phyloP scores from a whole-genome alignment of 177 flowering plant genomes.

The Vitis hybrid region DNA sequence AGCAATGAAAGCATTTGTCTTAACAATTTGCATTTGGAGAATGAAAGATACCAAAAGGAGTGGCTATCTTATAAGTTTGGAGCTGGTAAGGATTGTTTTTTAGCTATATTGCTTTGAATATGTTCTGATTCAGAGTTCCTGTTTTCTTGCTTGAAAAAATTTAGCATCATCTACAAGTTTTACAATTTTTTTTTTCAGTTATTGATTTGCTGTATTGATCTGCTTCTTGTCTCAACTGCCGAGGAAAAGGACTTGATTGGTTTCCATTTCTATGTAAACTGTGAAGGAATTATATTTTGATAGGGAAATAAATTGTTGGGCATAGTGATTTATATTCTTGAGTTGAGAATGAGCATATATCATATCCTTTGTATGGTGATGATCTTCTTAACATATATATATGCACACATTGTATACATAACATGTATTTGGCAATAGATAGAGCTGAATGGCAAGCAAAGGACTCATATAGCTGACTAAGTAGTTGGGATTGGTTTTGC shows the following conservation, averaged over 20 bases:
- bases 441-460: too few species aligned
- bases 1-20: constrained; percentile 13
- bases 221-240: not conserved
- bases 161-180: not conserved
- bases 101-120: not conserved
- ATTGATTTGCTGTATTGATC: not conserved
- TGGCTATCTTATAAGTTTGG: constrained; percentile 27
- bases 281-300: not conserved
- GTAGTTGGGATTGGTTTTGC: too few species aligned
- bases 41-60: constrained; percentile 27
- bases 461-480: too few species aligned
- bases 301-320: too few species aligned
- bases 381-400: too few species aligned
- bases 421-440: too few species aligned
- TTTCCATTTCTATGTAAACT: not conserved
- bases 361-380: too few species aligned
- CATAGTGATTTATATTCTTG: too few species aligned
- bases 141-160: not conserved
- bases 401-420: too few species aligned
- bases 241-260: not conserved
- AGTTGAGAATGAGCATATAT: too few species aligned
- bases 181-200: not conserved
- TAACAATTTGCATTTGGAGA: constrained; percentile 19
- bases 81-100: constrained; percentile 35
- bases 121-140: constrained; percentile 1